Evolutionary conservation across 495 filamentous ascomycete species (phyloP).

Genomic region (Penicillium parvum): DNA sequence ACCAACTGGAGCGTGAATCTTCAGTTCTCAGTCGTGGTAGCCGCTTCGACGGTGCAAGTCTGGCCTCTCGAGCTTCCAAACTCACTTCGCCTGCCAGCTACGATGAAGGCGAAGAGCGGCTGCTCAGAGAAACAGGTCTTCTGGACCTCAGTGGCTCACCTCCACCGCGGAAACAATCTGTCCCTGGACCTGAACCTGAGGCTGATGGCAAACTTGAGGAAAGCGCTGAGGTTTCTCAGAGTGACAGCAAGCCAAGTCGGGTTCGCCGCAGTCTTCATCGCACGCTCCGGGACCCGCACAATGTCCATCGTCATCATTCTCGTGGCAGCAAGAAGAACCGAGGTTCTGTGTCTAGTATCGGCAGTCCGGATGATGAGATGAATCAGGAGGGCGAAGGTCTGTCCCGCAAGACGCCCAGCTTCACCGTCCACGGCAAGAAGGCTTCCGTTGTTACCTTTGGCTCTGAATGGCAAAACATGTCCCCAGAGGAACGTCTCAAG

Average conservation of each 20-base stretch:
- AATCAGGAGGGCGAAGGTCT: slow-evolving; percentile 59
- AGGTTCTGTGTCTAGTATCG: slow-evolving; percentile 60
- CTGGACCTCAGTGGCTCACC: slow-evolving; percentile 41
- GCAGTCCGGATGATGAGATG: slow-evolving; percentile 47
- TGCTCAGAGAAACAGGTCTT: slow-evolving; percentile 46
- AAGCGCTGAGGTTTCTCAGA: slow-evolving; percentile 28
- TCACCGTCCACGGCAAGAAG: slow-evolving; percentile 97
- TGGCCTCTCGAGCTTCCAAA: slow-evolving; percentile 36
- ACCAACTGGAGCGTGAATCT: slow-evolving; percentile 32
- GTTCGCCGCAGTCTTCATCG: slow-evolving; percentile 88
- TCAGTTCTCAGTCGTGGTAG: slow-evolving; percentile 39
- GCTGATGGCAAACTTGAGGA: slow-evolving; percentile 34
- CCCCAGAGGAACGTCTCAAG: slow-evolving; percentile 69
- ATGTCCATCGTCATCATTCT: slow-evolving; percentile 57
- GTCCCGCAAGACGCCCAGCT: slow-evolving; percentile 73
- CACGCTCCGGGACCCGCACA: slow-evolving; percentile 81
- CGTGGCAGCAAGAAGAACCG: slow-evolving; percentile 71
- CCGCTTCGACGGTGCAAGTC: slow-evolving; percentile 35
- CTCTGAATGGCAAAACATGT: slow-evolving; percentile 79
- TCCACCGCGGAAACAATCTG: slow-evolving; percentile 29
- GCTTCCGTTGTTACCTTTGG: slow-evolving; percentile 94
- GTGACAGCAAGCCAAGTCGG: slow-evolving; percentile 47
- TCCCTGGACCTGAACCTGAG: slow-evolving; percentile 33
- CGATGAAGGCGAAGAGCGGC: slow-evolving; percentile 47
- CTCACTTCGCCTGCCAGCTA: slow-evolving; percentile 34